Evolutionary conservation across 1,284 basidiomycete genomes (phyloP).

Genomic region (Thelephora terrestris): DNA sequence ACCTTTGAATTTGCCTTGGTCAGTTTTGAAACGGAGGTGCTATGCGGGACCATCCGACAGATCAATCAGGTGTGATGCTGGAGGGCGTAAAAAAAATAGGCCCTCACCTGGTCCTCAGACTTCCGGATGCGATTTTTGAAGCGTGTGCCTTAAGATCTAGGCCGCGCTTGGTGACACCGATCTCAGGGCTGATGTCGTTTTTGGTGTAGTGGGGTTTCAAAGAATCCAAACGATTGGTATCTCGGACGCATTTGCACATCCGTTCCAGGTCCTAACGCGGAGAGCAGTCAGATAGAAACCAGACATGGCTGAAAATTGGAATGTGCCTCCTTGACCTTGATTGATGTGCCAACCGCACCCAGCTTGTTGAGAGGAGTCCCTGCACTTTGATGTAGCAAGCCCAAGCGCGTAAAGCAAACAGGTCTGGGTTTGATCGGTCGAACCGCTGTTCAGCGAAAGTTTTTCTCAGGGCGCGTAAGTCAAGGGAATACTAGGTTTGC

Average conservation of each 20-base stretch:
- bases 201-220: too few relatives aligned
- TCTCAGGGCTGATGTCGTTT: constrained; percentile 26
- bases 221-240: constrained; percentile 37
- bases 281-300: too few relatives aligned
- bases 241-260: constrained; percentile 38
- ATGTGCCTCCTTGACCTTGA: not conserved
- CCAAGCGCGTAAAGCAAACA: too few relatives aligned
- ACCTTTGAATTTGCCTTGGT: too few relatives aligned
- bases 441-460: too few relatives aligned
- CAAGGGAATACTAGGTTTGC: not conserved
- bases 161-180: constrained; percentile 16
- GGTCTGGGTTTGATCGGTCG: too few relatives aligned
- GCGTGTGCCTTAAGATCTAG: constrained; percentile 23
- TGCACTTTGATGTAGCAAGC: too few relatives aligned
- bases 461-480: not conserved
- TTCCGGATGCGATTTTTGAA: constrained; percentile 34
- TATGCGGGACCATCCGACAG: constrained; percentile 25
- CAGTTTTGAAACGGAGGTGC: too few relatives aligned
- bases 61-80: too few relatives aligned
- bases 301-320: not conserved
- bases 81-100: too few relatives aligned
- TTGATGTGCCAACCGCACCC: not conserved
- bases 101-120: not conserved
- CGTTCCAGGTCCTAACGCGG: constrained; percentile 22
- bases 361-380: not conserved